Evolutionary conservation across 1,284 basidiomycete genomes (phyloP).

Genomic region (Ustilago xerochloae): DNA sequence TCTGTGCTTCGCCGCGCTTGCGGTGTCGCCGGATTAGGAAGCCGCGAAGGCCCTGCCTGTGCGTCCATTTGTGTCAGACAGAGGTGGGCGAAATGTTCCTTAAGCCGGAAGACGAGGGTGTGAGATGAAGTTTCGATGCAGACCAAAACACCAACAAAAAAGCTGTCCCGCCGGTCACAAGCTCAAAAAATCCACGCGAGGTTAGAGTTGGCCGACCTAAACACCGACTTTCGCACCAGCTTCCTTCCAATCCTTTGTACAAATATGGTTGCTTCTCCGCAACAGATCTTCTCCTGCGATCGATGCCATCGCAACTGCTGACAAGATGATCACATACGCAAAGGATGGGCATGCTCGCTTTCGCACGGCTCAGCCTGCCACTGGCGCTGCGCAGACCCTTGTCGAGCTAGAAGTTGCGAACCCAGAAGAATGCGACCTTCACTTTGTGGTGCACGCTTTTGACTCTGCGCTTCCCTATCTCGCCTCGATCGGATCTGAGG

Average conservation of each 20-base stretch:
- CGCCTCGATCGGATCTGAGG: constrained; percentile 45
- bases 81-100: constrained; percentile 7
- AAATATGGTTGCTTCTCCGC: not conserved
- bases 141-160: not conserved
- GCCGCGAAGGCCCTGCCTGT: constrained; percentile 7
- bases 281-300: not conserved
- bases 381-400: not conserved
- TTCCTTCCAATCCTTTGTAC: not conserved
- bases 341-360: not conserved
- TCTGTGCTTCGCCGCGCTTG: constrained; percentile 9
- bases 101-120: not conserved
- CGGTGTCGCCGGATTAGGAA: not conserved
- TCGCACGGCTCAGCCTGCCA: constrained; percentile 25
- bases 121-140: not conserved
- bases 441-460: constrained; percentile 40
- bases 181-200: constrained; percentile 1
- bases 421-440: constrained; percentile 35
- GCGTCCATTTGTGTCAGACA: constrained; percentile 4
- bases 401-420: constrained; percentile 16
- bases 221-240: not conserved
- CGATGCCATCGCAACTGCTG: not conserved
- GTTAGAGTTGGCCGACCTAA: not conserved
- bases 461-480: constrained; percentile 50
- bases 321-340: constrained; percentile 9
- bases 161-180: not conserved